Percentiles rank a stretch among this genome's conserved stretches.
Conservation (phyloP, 352 stramenopile genomes). For the Phytophthora agathidicida region DNA sequence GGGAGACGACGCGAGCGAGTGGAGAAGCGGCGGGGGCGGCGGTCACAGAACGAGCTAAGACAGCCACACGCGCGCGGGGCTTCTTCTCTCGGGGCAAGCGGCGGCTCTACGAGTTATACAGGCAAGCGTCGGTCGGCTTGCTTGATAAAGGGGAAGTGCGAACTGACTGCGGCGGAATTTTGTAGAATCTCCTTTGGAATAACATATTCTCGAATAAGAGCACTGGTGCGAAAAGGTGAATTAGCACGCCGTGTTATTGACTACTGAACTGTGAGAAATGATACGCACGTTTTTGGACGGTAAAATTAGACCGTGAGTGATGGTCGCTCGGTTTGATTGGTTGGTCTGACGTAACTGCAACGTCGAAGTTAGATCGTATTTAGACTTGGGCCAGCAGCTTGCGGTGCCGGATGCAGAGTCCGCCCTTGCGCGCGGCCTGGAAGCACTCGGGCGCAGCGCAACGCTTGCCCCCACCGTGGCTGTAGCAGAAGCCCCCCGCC, state of each 20-base stretch:
- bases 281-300: slow-evolving; percentile 3
- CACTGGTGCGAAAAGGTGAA: too few species aligned
- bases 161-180: neutral
- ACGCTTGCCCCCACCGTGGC: slow-evolving; percentile 78
- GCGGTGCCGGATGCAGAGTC: slow-evolving; percentile 82
- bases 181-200: slow-evolving; percentile 1
- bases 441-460: slow-evolving; percentile 75
- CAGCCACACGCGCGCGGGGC: slow-evolving; percentile 32
- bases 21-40: slow-evolving; percentile 33
- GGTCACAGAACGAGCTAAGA: slow-evolving; percentile 53
- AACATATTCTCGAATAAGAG: too few species aligned
- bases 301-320: slow-evolving; percentile 29
- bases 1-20: slow-evolving; percentile 34
- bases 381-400: slow-evolving; percentile 29
- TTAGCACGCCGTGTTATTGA: too few species aligned
- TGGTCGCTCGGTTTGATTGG: slow-evolving; percentile 22
- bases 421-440: slow-evolving; percentile 75
- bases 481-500: slow-evolving; percentile 80
- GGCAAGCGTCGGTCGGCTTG: neutral
- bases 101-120: slow-evolving; percentile 10
- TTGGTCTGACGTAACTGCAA: slow-evolving; percentile 16
- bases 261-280: neutral
- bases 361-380: slow-evolving; percentile 9
- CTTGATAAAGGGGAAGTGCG: slow-evolving; percentile 22
- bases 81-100: slow-evolving; percentile 23